Conservation (phyloP, 225 moss, liverwort and hornwort species). For the Polytrichum formosum region DNA sequence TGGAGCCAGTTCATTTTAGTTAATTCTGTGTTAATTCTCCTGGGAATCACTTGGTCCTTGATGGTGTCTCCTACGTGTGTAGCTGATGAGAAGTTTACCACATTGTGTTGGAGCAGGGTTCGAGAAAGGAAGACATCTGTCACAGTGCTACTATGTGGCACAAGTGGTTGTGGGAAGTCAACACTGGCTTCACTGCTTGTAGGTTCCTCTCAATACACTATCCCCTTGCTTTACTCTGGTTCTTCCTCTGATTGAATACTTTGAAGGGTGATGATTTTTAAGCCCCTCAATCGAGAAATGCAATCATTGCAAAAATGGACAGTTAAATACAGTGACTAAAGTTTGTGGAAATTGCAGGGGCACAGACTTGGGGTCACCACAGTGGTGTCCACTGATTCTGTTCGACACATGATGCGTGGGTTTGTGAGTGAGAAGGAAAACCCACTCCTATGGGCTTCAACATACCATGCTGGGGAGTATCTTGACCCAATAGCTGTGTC, state of each 20-base stretch:
- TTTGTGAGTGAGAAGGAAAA: slow-evolving; percentile 85
- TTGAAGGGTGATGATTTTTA: neutral
- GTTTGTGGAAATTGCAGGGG: slow-evolving; percentile 48
- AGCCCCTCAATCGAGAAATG: neutral
- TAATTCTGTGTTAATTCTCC: no score
- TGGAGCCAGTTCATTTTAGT: no score
- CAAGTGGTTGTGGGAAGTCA: slow-evolving; percentile 98
- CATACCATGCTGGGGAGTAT: slow-evolving; percentile 96
- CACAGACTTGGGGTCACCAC: slow-evolving; percentile 96
- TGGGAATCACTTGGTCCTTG: no score
- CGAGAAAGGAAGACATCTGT: slow-evolving; percentile 89
- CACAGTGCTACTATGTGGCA: slow-evolving; percentile 90
- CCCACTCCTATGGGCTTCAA: slow-evolving; percentile 92
- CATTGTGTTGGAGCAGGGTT: slow-evolving; percentile 36
- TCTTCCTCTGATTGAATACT: neutral
- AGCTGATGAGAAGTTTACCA: neutral
- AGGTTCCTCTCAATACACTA: slow-evolving; percentile 11
- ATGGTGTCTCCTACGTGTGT: no score
- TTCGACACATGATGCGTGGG: slow-evolving; percentile 99
- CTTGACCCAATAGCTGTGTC: slow-evolving; percentile 65
- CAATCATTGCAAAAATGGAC: no score
- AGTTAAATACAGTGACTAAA: slow-evolving; percentile 3
- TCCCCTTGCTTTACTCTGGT: slow-evolving; percentile 1
- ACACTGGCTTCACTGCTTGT: slow-evolving; percentile 85
- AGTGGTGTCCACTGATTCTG: slow-evolving; percentile 95